Evolutionary conservation across 75 land plant genomes (phyloP).

Genomic region (Sequoia sempervirens): DNA sequence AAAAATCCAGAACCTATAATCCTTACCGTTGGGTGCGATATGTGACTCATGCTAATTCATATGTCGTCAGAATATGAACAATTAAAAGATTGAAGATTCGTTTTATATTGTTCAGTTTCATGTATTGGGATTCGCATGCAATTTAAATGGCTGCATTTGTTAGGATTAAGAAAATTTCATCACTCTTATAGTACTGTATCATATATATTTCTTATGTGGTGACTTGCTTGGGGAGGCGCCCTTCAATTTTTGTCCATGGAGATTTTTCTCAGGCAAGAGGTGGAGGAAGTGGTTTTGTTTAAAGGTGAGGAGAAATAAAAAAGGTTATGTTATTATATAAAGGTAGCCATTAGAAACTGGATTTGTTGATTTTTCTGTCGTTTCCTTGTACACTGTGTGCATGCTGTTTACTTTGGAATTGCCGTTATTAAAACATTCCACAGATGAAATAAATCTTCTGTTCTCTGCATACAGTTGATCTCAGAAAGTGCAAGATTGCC

Average conservation of each 20-base stretch:
- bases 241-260: neutral
- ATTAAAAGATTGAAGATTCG: neutral
- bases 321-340: neutral
- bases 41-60: conserved; percentile 90
- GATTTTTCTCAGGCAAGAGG: neutral
- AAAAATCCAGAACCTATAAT: conserved; percentile 82
- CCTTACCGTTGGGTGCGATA: conserved; percentile 97
- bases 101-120: neutral
- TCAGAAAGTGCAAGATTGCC: neutral
- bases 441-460: neutral
- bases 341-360: neutral
- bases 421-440: neutral
- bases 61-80: conserved; percentile 75
- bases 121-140: neutral
- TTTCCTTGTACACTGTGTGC: neutral
- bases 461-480: neutral
- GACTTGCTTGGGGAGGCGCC: neutral
- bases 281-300: neutral
- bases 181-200: neutral
- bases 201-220: neutral
- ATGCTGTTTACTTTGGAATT: neutral
- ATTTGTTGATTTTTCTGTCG: neutral
- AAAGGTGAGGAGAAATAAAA: neutral
- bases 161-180: neutral
- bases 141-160: neutral